These are phyloP conservation scores for Cardamine resedifolia DNA, from an alignment of 345 rosid genomes.

Conservation along the genomic window DNA sequence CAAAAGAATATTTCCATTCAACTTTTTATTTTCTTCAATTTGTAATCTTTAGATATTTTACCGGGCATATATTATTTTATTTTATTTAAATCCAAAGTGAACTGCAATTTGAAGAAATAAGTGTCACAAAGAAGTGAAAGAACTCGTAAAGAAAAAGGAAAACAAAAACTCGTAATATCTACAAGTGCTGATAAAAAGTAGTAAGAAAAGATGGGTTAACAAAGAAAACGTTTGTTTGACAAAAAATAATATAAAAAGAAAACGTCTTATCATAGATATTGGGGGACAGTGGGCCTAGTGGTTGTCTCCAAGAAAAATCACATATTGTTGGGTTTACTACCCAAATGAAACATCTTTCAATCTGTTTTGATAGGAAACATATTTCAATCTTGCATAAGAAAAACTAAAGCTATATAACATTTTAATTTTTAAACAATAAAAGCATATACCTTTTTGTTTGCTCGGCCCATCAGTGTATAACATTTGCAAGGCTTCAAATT, in stretches of 20 bases:
- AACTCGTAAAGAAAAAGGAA: no score
- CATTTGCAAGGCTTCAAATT: background rate
- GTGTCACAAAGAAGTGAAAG: background rate
- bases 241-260: no score
- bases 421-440: background rate
- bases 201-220: background rate
- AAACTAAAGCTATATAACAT: background rate
- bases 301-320: background rate
- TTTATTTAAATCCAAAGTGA: no score
- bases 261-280: background rate
- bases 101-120: background rate
- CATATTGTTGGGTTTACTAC: background rate
- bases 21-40: no score
- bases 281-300: background rate
- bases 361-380: no score
- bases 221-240: no score
- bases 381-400: background rate
- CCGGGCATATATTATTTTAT: no score
- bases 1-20: no score
- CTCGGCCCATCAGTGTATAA: background rate
- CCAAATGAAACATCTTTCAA: background rate
- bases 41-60: no score
- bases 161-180: background rate
- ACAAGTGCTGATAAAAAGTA: background rate
- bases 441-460: background rate